Evolutionary conservation across 1,284 basidiomycete species (phyloP).

Genomic region (Entoloma clypeatum): DNA sequence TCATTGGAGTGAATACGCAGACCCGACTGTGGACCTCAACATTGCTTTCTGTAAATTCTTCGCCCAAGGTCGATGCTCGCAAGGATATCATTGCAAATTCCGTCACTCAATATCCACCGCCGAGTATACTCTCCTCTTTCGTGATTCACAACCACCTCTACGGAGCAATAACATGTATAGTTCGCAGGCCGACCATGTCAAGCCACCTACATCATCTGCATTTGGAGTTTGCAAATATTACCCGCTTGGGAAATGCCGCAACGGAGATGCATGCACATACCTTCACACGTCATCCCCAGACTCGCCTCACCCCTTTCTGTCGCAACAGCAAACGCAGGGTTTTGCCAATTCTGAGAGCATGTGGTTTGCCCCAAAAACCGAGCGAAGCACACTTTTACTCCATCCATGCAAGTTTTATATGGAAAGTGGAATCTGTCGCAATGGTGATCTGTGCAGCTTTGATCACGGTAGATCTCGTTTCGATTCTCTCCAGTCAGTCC

Average conservation of each 20-base stretch:
- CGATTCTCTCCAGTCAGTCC: not conserved
- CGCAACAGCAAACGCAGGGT: not conserved
- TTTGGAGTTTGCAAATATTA: conserved; percentile 30
- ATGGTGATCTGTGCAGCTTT: conserved; percentile 12
- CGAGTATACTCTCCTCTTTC: conserved; percentile 36
- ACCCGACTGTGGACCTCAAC: conserved; percentile 29
- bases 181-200: conserved; percentile 1
- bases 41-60: conserved; percentile 41
- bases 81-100: conserved; percentile 30
- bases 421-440: conserved; percentile 10
- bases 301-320: conserved; percentile 2
- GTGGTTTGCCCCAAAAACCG: too few species aligned
- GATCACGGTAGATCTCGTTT: conserved; percentile 9
- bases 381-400: too few species aligned
- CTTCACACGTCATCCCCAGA: conserved; percentile 23
- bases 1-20: conserved; percentile 40
- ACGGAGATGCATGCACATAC: conserved; percentile 36
- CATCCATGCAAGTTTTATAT: conserved; percentile 19
- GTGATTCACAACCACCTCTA: conserved; percentile 32
- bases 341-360: too few species aligned
- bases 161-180: conserved; percentile 15
- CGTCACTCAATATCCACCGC: conserved; percentile 35
- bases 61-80: conserved; percentile 33
- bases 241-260: conserved; percentile 36
- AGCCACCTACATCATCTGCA: conserved; percentile 6